These are phyloP conservation scores for Phytophthora palmivora DNA, from an alignment of 352 stramenopile genomes.

Conservation along the genomic window DNA sequence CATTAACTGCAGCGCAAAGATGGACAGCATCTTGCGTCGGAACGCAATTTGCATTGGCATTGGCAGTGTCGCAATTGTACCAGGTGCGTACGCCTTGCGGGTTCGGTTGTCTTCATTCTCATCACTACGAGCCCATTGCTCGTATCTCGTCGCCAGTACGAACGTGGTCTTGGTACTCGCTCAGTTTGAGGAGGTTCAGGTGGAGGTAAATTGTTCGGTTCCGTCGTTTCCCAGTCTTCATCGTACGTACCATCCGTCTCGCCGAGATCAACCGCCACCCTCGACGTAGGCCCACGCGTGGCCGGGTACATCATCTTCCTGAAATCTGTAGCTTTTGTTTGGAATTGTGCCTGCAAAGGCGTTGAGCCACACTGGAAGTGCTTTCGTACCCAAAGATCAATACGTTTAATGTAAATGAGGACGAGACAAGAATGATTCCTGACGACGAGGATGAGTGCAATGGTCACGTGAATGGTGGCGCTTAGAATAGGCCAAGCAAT, in stretches of 20 bases:
- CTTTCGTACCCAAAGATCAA: constrained; percentile 2
- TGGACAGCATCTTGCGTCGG: constrained; percentile 52
- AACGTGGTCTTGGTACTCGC: constrained; percentile 10
- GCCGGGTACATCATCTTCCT: constrained; percentile 30
- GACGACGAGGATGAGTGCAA: constrained; percentile 8
- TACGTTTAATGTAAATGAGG: no score
- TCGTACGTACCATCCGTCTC: constrained; percentile 26
- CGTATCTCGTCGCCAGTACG: constrained; percentile 40
- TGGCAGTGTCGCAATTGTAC: constrained; percentile 45
- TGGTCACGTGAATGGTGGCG: constrained; percentile 8
- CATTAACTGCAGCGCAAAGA: constrained; percentile 55
- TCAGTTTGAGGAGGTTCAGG: constrained; percentile 2
- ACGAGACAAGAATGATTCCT: constrained; percentile 19
- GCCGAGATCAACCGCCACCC: constrained; percentile 33
- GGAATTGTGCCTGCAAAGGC: constrained; percentile 16
- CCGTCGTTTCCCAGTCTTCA: constrained; percentile 14
- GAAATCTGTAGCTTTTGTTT: constrained; percentile 2
- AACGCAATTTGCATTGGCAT: constrained; percentile 54
- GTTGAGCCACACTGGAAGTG: neutral
- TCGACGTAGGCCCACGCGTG: constrained; percentile 24
- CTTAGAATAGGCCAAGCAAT: constrained; percentile 27
- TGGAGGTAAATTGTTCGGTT: constrained; percentile 7
- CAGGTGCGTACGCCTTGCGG: constrained; percentile 29
- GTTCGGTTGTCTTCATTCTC: constrained; percentile 18
- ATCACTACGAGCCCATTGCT: constrained; percentile 26